phyloP scores from a whole-genome alignment of 306 rosid species.

The Fagus crenata region DNA sequence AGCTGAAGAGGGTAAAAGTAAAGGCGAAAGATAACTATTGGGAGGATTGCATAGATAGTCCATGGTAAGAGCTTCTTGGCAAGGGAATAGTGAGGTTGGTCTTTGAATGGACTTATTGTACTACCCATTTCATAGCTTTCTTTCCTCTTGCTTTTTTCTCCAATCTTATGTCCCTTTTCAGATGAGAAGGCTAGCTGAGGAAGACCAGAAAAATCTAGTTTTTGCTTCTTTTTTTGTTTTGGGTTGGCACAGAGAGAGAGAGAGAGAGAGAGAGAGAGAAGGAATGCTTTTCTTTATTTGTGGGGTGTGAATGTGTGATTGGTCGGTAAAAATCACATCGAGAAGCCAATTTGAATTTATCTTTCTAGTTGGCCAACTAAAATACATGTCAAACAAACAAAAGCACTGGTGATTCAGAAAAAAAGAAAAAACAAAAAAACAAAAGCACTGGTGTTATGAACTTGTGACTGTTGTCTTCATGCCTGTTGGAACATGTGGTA shows the following conservation, averaged over 20 bases:
- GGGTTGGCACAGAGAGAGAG: constrained; percentile 4
- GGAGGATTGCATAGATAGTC: constrained; percentile 59
- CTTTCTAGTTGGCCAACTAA: constrained; percentile 28
- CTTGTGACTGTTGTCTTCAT: constrained; percentile 14
- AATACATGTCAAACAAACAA: not conserved
- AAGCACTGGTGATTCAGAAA: not conserved
- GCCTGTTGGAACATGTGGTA: constrained; percentile 20
- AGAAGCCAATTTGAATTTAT: constrained; percentile 14
- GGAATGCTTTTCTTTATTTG: not conserved
- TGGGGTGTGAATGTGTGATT: constrained; percentile 12
- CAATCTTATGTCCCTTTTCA: not conserved
- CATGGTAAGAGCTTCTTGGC: constrained; percentile 56
- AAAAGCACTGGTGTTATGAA: constrained; percentile 11
- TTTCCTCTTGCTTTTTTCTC: not conserved
- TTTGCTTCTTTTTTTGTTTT: not conserved
- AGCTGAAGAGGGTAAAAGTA: constrained; percentile 55
- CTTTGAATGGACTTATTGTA: constrained; percentile 47
- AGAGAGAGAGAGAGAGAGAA: not conserved
- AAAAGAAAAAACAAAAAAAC: too few species aligned
- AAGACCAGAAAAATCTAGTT: not conserved
- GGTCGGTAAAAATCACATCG: constrained; percentile 12
- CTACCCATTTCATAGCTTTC: constrained; percentile 39
- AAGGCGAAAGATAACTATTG: constrained; percentile 61
- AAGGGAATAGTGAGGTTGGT: constrained; percentile 27
- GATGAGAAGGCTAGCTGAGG: constrained; percentile 9